Percentiles rank a stretch among this genome's conserved stretches.
Conservation (phyloP, 1,284 basidiomycete genomes). For the Melampsora abietis-canadensis region DNA sequence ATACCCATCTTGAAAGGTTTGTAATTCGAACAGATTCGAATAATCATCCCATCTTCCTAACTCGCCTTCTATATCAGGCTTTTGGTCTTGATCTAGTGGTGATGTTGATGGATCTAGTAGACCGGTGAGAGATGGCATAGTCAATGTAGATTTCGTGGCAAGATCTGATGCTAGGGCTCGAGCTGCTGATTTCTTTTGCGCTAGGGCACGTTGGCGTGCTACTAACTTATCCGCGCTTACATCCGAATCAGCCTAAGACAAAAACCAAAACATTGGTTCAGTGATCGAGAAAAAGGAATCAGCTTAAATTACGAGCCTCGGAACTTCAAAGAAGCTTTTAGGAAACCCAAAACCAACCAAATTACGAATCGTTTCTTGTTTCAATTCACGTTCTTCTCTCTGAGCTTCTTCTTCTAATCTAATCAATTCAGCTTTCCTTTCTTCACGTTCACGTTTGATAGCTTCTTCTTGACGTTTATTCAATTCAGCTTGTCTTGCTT, state of each 20-base stretch:
- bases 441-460: conserved; percentile 29
- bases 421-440: conserved; percentile 32
- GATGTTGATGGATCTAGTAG: conserved; percentile 17
- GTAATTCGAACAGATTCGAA: conserved; percentile 33
- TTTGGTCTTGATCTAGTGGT: neutral
- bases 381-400: conserved; percentile 34
- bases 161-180: conserved; percentile 30
- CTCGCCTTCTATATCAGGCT: conserved; percentile 35
- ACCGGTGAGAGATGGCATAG: conserved; percentile 22
- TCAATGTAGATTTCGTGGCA: conserved; percentile 25
- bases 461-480: conserved; percentile 72
- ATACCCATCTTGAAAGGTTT: conserved; percentile 14
- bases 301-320: no score
- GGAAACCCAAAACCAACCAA: conserved; percentile 18
- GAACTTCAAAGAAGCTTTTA: no score
- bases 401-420: conserved; percentile 39
- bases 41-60: conserved; percentile 33
- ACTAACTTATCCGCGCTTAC: conserved; percentile 33
- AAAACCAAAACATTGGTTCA: conserved; percentile 5
- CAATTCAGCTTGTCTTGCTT: conserved; percentile 67
- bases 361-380: conserved; percentile 28
- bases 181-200: conserved; percentile 30
- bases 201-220: conserved; percentile 24
- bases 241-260: conserved; percentile 22
- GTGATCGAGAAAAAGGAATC: neutral